phyloP scores from a whole-genome alignment of 2,329 filamentous ascomycete species.

The Thelonectria discophora region DNA sequence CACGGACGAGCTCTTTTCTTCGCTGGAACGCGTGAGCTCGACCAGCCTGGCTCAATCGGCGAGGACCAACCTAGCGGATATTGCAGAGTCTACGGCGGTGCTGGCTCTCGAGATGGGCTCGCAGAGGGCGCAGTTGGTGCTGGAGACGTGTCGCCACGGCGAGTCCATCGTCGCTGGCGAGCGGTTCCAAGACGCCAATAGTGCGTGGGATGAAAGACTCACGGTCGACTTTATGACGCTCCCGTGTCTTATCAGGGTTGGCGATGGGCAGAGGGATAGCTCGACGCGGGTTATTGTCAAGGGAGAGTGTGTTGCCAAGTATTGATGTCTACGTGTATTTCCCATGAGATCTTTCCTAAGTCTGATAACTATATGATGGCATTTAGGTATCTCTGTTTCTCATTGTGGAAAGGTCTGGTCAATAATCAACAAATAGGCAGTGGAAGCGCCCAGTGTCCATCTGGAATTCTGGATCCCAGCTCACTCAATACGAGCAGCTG shows the following conservation, averaged over 20 bases:
- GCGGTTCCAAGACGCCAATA: not conserved
- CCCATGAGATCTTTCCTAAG: not conserved
- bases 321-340: not conserved
- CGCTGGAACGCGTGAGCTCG: not conserved
- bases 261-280: not conserved
- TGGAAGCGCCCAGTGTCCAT: no score
- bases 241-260: not conserved
- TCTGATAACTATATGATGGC: not conserved
- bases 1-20: not conserved
- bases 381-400: not conserved
- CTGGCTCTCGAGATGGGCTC: slow-evolving; percentile 13
- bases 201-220: not conserved
- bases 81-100: not conserved
- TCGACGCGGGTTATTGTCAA: not conserved
- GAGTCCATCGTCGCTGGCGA: not conserved
- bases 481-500: no score
- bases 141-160: not conserved
- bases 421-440: no score
- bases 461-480: no score
- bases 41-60: not conserved
- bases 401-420: no score
- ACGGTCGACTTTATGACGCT: slow-evolving; percentile 3
- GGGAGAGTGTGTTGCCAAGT: not conserved
- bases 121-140: slow-evolving; percentile 9
- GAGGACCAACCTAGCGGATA: not conserved